Conservation (phyloP, 257 asterid genomes). For the Nicotiana undulata region DNA sequence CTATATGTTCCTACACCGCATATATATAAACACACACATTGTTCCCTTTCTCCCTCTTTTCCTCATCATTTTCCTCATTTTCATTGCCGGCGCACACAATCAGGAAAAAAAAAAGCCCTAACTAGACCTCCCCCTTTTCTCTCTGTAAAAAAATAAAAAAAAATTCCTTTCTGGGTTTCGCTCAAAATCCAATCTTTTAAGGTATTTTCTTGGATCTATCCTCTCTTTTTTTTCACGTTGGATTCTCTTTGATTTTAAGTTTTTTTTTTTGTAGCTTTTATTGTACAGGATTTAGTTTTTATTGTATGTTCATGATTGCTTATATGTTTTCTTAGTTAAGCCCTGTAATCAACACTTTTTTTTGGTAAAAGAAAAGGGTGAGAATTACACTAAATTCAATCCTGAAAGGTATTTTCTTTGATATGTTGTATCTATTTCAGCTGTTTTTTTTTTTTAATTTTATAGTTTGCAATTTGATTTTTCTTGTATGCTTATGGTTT, state of each 20-base stretch:
- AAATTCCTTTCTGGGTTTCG: neutral
- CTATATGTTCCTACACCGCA: neutral
- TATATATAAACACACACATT: neutral
- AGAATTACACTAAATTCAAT: neutral
- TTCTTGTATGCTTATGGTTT: neutral
- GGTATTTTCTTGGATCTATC: constrained; percentile 4
- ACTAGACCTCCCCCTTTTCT: neutral
- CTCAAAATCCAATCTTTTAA: neutral
- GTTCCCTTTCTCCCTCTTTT: neutral
- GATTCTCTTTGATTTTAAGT: neutral
- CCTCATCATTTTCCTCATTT: neutral
- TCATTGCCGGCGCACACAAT: constrained; percentile 21
- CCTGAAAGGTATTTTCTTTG: neutral
- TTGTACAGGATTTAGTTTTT: neutral
- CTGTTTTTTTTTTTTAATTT: too few species aligned
- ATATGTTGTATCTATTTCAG: neutral
- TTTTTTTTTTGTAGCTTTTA: neutral
- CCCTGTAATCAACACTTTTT: neutral
- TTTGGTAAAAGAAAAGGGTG: neutral
- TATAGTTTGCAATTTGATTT: too few species aligned
- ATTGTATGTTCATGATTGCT: neutral
- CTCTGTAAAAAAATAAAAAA: neutral
- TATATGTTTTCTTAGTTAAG: neutral
- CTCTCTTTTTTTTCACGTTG: neutral
- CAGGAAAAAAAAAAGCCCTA: constrained; percentile 12